phyloP scores from a whole-genome alignment of 345 rosid genomes.

The Sisymbrium altissimum region DNA sequence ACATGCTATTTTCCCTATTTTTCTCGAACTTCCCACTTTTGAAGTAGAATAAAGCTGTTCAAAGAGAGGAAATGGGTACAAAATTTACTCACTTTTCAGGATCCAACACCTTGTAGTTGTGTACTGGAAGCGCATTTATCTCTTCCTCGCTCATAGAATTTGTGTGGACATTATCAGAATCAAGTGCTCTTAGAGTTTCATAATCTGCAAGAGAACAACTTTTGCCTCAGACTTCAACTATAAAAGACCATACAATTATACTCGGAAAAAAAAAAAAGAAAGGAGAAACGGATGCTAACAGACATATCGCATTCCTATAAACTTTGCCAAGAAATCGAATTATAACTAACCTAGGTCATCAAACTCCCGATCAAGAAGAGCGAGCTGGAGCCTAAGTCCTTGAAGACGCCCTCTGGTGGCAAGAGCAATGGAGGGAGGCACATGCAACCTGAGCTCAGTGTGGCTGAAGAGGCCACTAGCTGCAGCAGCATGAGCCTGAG shows the following conservation, averaged over 20 bases:
- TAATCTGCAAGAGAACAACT: conserved; percentile 53
- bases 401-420: conserved; percentile 91
- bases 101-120: conserved; percentile 63
- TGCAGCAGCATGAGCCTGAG: conserved; percentile 85
- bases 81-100: conserved; percentile 41
- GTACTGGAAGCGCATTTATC: conserved; percentile 89
- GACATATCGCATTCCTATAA: background rate
- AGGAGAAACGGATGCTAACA: background rate
- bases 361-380: conserved; percentile 93
- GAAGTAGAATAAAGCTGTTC: background rate
- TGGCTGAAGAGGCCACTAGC: conserved; percentile 83
- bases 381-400: conserved; percentile 94
- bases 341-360: conserved; percentile 72
- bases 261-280: background rate
- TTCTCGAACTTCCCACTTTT: background rate
- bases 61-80: background rate
- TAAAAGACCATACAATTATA: background rate
- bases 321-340: background rate
- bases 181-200: conserved; percentile 90
- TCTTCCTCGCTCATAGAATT: conserved; percentile 93
- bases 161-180: conserved; percentile 62
- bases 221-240: background rate
- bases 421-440: conserved; percentile 89
- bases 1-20: background rate
- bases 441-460: conserved; percentile 81